A percentile compares a stretch with the other conserved stretches of the same genome.
phyloP scores from a whole-genome alignment of 208 protist genomes.

The Acanthamoeba royreba region DNA sequence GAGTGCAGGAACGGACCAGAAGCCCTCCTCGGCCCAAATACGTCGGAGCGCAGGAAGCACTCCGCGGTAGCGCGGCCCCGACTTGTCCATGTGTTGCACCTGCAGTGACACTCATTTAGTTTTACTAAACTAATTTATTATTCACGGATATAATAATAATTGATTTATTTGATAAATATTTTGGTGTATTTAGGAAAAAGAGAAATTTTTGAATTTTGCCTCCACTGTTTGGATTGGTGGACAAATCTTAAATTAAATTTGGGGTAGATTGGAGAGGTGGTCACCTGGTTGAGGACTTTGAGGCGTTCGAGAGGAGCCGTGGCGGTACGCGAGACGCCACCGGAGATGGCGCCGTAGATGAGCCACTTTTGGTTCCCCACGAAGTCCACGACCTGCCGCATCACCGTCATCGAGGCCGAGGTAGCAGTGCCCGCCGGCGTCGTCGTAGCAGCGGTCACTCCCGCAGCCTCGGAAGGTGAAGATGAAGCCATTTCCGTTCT shows the following conservation, averaged over 20 bases:
- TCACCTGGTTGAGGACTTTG: constrained; percentile 93
- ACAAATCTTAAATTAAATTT: neutral
- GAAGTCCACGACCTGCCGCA: neutral
- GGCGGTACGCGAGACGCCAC: constrained; percentile 88
- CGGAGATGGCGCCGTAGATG: constrained; percentile 88
- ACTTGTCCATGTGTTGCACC: constrained; percentile 17
- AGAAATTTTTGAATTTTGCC: neutral
- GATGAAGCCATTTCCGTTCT: too few species aligned
- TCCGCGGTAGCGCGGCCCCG: neutral
- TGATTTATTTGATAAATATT: neutral
- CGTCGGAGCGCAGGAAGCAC: neutral
- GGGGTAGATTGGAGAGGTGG: neutral
- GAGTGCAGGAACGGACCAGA: neutral
- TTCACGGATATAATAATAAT: too few species aligned
- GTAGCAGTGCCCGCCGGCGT: too few species aligned
- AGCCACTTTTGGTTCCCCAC: constrained; percentile 80
- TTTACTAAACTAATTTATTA: too few species aligned
- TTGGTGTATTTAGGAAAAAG: neutral
- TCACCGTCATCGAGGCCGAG: too few species aligned
- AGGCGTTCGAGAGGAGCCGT: constrained; percentile 90
- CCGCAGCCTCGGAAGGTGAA: too few species aligned
- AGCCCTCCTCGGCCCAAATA: neutral
- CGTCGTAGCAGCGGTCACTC: too few species aligned
- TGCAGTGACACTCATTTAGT: neutral
- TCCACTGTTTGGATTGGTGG: too few species aligned